Percentiles rank a stretch among this genome's conserved stretches.
Conservation (phyloP, 2,329 filamentous ascomycete species). For the Botrytis fabae region DNA sequence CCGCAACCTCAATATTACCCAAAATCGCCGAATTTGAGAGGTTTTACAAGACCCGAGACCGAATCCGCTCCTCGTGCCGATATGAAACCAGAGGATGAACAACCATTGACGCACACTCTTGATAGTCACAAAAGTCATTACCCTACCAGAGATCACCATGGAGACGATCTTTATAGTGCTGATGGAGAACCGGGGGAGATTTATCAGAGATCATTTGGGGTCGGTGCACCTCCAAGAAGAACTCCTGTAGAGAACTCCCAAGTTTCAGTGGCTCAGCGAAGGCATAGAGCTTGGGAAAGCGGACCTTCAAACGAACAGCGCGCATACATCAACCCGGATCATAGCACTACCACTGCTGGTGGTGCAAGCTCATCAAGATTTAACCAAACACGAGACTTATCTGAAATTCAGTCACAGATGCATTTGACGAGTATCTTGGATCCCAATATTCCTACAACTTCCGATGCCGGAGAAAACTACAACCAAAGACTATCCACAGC, state of each 20-base stretch:
- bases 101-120: background rate
- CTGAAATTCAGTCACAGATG: background rate
- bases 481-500: no score
- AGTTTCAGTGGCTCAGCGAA: background rate
- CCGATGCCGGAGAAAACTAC: no score
- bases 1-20: no score
- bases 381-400: background rate
- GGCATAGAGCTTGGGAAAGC: background rate
- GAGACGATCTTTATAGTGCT: background rate
- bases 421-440: background rate
- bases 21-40: background rate
- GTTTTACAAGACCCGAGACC: background rate
- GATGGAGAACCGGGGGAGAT: background rate
- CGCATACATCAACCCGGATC: accelerated
- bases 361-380: background rate
- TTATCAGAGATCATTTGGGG: background rate
- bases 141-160: background rate
- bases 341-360: background rate
- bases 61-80: background rate
- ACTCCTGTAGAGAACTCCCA: background rate
- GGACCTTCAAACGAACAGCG: background rate
- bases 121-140: background rate
- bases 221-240: background rate
- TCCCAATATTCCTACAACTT: background rate
- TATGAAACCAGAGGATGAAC: background rate